Percentiles rank a stretch among this genome's conserved stretches.
Conservation (phyloP, 2,329 filamentous ascomycete species). For the Podosphaera leucotricha region DNA sequence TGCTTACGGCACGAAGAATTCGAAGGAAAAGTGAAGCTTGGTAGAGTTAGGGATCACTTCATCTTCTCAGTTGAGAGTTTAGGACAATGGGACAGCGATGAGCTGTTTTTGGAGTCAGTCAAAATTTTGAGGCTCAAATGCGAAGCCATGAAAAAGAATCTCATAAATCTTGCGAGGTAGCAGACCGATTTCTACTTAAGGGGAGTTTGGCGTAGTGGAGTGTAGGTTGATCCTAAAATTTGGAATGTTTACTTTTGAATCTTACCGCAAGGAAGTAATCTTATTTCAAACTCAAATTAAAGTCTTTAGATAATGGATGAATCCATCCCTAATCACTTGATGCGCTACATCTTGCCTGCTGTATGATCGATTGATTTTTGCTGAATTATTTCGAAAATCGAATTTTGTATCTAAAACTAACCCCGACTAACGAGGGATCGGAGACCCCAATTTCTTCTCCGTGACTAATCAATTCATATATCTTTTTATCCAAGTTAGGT, state of each 20-base stretch:
- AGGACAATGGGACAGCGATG: conserved; percentile 84
- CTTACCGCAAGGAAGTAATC: no score
- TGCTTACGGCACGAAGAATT: conserved; percentile 82
- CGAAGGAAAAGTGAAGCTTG: conserved; percentile 83
- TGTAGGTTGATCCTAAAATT: background rate
- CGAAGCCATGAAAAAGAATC: conserved; percentile 43
- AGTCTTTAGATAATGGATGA: background rate
- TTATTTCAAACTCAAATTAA: no score
- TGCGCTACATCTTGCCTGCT: no score
- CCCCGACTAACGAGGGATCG: conserved; percentile 55
- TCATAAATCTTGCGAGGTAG: conserved; percentile 35
- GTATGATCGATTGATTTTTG: no score
- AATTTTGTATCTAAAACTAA: conserved; percentile 15
- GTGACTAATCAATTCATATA: conserved; percentile 52
- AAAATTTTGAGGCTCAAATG: conserved; percentile 73
- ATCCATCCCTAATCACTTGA: no score
- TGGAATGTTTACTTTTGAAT: background rate
- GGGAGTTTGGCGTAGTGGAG: background rate
- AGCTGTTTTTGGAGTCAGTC: conserved; percentile 76
- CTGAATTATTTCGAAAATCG: conserved; percentile 10
- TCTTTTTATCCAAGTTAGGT: conserved; percentile 55
- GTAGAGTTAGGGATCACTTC: conserved; percentile 79
- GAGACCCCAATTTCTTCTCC: conserved; percentile 83
- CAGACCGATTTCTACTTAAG: background rate
- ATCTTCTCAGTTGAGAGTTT: conserved; percentile 92